Evolutionary conservation across 1,284 basidiomycete species (phyloP), one percentile per base, ranked within the genome.

Genomic region (Agroathelia rolfsii): DNA sequence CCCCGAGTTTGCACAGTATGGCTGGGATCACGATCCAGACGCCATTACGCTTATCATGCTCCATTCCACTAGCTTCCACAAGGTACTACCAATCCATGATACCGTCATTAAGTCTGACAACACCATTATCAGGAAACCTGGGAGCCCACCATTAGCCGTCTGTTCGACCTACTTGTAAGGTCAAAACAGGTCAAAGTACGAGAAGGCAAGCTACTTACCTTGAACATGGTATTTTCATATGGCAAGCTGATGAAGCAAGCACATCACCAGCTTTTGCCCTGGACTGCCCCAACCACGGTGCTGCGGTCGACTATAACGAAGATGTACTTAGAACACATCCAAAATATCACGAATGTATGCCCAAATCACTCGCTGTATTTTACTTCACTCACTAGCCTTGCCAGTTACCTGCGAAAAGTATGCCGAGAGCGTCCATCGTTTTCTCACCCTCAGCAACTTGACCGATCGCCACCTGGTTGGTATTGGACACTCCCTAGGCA

Each of bases 21-120:
- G 59, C 37, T 48, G 50, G 28, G 41, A 45, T 13, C n/a, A n/a
- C n/a, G 43, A 47, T 28, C 53, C 53, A 6, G 49, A 60, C 20
- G 69, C 66, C 2, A 46, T 65, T 36, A 76, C 73, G 0, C 53
- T 76, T 16, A 55, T 78, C 24, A 44, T 73, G 14, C 55, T 76
- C 3, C 75, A 78, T 45, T 68, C 72, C 2, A 76, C 75, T 2
- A 73, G 72, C 45, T 76, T 73, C 44, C 73, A 75, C 53, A 78
- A 77, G 47, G n/a, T n/a, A n/a, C n/a, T n/a, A n/a, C n/a, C n/a
- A n/a, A n/a, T n/a, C n/a, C n/a, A n/a, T n/a, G n/a, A n/a, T n/a
- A n/a, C n/a, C n/a, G n/a, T n/a, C n/a, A n/a, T n/a, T n/a, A n/a
- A n/a, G n/a, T n/a, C n/a, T n/a, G n/a, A n/a, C n/a, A n/a, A n/a